Evolutionary conservation across 1,139 yeast species (phyloP).

Genomic region (Pichia cactophila): DNA sequence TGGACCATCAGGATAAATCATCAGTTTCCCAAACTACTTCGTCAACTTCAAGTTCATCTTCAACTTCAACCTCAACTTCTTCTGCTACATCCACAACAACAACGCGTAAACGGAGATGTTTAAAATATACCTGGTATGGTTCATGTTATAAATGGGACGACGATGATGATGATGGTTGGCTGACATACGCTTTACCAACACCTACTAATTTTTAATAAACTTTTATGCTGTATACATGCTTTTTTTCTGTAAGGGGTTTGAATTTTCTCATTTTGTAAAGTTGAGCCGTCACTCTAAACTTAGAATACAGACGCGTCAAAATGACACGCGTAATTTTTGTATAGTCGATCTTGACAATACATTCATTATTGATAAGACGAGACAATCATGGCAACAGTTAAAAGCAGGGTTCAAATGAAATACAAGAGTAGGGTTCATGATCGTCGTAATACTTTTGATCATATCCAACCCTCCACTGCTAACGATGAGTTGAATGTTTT

Average conservation of each 20-base stretch:
- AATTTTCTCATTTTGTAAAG: too few relatives aligned
- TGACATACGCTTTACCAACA: background rate
- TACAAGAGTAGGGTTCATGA: slow-evolving; percentile 69
- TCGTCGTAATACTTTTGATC: slow-evolving; percentile 54
- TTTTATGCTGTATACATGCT: too few relatives aligned
- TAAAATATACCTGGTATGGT: slow-evolving; percentile 32
- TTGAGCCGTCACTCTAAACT: background rate
- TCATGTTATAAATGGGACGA: slow-evolving; percentile 29
- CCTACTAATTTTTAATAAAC: background rate
- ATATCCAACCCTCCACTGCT: slow-evolving; percentile 11
- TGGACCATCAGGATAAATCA: slow-evolving; percentile 34
- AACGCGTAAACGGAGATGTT: slow-evolving; percentile 22
- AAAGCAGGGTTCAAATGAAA: background rate
- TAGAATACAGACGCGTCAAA: background rate
- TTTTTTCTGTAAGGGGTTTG: too few relatives aligned
- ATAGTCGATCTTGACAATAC: too few relatives aligned
- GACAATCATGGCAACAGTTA: background rate
- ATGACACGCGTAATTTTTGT: background rate
- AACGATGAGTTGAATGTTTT: background rate
- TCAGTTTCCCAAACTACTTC: slow-evolving; percentile 11
- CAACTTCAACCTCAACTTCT: slow-evolving; percentile 12
- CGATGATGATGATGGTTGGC: slow-evolving; percentile 10
- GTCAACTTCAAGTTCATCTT: slow-evolving; percentile 2
- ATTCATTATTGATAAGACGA: too few relatives aligned
- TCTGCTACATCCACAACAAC: slow-evolving; percentile 15